Evolutionary conservation across 2,329 filamentous ascomycete species (phyloP), one percentile per base, ranked within the genome.

Genomic region (Chaetomium olivaceum): DNA sequence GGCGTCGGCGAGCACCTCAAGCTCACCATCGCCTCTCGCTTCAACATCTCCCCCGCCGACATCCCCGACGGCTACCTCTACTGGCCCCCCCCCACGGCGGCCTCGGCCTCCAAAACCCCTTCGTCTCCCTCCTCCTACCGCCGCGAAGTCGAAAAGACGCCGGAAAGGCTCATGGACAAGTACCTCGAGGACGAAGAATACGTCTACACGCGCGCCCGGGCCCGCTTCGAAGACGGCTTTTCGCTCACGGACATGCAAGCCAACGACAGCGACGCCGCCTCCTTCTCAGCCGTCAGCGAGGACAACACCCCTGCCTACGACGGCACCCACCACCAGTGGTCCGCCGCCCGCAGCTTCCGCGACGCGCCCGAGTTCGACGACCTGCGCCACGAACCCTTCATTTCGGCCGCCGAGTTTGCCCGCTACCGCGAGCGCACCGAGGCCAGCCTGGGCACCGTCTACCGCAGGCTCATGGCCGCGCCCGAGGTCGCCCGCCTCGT

Each of bases 1-100:
- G 83, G 81, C 33, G 83, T 88, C 1, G 82, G 82, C 0, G 80
- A 83, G n/a, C 82, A 87, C 68, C 79, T 89, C 1, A 84, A 86
- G 59, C 75, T 77, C 16, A 77, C 79, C 7, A 83, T 90, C 12
- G 70, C 76, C 4, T 72, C 81, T 9, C 82, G 84, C 0, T 90
- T 89, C 67, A 76, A 76, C 2, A 76, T 81, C 33, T 8, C 58
- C 21, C 43, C 63, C 1, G 67, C 68, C 0, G 68, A 81, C 27
- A 72, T 84, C 14, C 79, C 80, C 3, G 79, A 81, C 63, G 79
- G 80, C 6, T 83, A 79, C 61, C 76, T 83, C 55, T 81, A 80
- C 68, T 81, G 81, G 68, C 82, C 82, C 0, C 71, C 78, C 55
- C 79, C 52, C 73, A 82, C 9, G 81, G 82, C 14, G 82, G 82